phyloP scores from a whole-genome alignment of 1,139 yeast species.

The Eremothecium gossypii region DNA sequence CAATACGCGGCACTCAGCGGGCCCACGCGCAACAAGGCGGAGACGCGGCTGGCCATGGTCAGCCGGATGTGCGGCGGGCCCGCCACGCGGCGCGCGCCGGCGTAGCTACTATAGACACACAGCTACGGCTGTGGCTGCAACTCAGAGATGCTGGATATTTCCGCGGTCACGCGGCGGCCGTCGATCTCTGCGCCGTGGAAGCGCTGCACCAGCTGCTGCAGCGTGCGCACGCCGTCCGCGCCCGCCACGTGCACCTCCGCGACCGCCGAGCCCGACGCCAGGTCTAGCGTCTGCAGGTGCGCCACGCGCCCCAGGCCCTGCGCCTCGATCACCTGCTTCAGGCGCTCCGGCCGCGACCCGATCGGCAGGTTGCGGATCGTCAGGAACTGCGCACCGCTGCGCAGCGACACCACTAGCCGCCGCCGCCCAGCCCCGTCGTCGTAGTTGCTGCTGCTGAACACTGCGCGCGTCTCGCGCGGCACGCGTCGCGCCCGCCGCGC shows the following conservation, averaged over 20 bases:
- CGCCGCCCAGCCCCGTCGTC: not conserved
- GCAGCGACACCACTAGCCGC: slow-evolving; percentile 19
- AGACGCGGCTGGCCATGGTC: slow-evolving; percentile 20
- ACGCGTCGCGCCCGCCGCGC: not conserved
- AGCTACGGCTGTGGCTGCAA: slow-evolving; percentile 3
- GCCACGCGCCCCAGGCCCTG: slow-evolving; percentile 15
- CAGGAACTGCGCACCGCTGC: slow-evolving; percentile 11
- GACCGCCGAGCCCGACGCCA: slow-evolving; percentile 26
- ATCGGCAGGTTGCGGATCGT: slow-evolving; percentile 21
- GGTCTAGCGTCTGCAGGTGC: slow-evolving; percentile 19
- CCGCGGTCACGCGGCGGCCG: slow-evolving; percentile 19
- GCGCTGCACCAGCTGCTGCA: slow-evolving; percentile 17
- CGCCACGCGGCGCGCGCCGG: not conserved
- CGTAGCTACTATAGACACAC: not conserved
- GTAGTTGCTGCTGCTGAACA: slow-evolving; percentile 2
- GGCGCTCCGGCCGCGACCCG: slow-evolving; percentile 20
- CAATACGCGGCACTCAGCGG: slow-evolving; percentile 59
- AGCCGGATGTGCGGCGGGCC: slow-evolving; percentile 17
- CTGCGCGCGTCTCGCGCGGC: slow-evolving; percentile 1
- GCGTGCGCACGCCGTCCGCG: slow-evolving; percentile 5
- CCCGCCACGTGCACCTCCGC: slow-evolving; percentile 21
- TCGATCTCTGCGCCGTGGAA: slow-evolving; percentile 26
- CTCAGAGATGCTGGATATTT: slow-evolving; percentile 9
- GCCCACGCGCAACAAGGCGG: slow-evolving; percentile 28
- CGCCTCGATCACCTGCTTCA: slow-evolving; percentile 18